These are phyloP conservation scores for Candida nonsorbophila DNA, from an alignment of 805 yeast genomes.

Conservation along the genomic window DNA sequence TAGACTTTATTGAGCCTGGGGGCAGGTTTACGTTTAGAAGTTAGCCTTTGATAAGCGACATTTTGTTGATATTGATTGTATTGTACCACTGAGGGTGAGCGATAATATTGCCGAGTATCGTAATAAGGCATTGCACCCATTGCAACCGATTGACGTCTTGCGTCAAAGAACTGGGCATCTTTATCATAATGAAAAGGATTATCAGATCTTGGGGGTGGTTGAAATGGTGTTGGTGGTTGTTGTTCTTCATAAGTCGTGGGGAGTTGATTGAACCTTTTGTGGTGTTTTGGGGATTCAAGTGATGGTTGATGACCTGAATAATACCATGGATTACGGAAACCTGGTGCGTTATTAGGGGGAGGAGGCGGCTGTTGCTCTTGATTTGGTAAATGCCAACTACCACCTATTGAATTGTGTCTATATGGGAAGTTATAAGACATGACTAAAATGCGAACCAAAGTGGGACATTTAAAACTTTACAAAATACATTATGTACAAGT, in stretches of 20 bases:
- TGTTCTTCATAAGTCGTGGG: slow-evolving; percentile 51
- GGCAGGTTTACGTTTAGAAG: slow-evolving; percentile 22
- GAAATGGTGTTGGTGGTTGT: slow-evolving; percentile 24
- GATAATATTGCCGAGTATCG: slow-evolving; percentile 6
- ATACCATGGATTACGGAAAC: slow-evolving; percentile 43
- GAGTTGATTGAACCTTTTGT: slow-evolving; percentile 32
- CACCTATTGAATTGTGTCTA: slow-evolving; percentile 35
- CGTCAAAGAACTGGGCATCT: slow-evolving; percentile 24
- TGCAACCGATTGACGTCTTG: slow-evolving; percentile 11
- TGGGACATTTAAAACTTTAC: too few species aligned
- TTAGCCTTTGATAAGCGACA: slow-evolving; percentile 16
- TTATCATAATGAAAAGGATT: slow-evolving; percentile 41
- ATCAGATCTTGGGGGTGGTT: slow-evolving; percentile 41
- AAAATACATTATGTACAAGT: too few species aligned
- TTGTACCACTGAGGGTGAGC: slow-evolving; percentile 27
- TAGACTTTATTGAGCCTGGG: slow-evolving; percentile 46
- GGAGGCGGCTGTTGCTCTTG: slow-evolving; percentile 2
- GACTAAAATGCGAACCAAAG: too few species aligned
- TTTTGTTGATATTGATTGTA: slow-evolving; percentile 28
- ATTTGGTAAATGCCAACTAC: slow-evolving; percentile 29
- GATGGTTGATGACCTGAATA: slow-evolving; percentile 16
- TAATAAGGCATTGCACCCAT: slow-evolving; percentile 10
- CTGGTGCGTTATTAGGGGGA: slow-evolving; percentile 8
- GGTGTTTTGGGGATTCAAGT: slow-evolving; percentile 19
- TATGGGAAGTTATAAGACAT: slow-evolving; percentile 30